A percentile compares a stretch with the other conserved stretches of the same genome.
phyloP scores from a whole-genome alignment of 1,284 basidiomycete genomes.

The Malassezia slooffiae region DNA sequence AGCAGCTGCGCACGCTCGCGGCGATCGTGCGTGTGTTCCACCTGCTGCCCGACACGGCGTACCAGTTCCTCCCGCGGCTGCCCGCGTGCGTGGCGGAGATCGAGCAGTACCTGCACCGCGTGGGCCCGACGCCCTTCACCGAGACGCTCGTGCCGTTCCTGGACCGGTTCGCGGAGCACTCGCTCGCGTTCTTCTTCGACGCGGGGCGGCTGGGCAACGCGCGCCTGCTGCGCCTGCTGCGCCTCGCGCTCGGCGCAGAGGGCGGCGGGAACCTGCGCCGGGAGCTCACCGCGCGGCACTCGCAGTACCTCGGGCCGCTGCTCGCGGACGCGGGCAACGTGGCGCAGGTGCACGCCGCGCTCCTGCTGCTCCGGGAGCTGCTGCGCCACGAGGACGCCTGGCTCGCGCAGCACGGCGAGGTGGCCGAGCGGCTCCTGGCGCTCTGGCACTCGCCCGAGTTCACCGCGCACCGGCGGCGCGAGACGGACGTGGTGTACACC shows the following conservation, averaged over 20 bases:
- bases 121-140: slow-evolving; percentile 81
- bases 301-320: slow-evolving; percentile 27
- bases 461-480: slow-evolving; percentile 25
- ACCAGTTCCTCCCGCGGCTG: slow-evolving; percentile 78
- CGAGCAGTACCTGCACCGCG: slow-evolving; percentile 80
- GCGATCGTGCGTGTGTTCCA: slow-evolving; percentile 94
- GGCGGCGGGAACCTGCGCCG: slow-evolving; percentile 29
- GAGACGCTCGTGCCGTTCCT: slow-evolving; percentile 83
- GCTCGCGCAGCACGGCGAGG: slow-evolving; percentile 51
- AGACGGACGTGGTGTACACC: slow-evolving; percentile 22
- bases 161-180: slow-evolving; percentile 75
- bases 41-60: slow-evolving; percentile 71
- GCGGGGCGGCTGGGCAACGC: slow-evolving; percentile 56
- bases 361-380: slow-evolving; percentile 69
- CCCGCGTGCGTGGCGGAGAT: slow-evolving; percentile 83
- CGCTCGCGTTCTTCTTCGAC: slow-evolving; percentile 68
- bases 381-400: slow-evolving; percentile 59
- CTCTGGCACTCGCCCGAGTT: slow-evolving; percentile 44
- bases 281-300: slow-evolving; percentile 22
- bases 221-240: slow-evolving; percentile 33
- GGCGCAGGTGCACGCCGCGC: slow-evolving; percentile 45
- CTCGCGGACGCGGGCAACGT: slow-evolving; percentile 24
- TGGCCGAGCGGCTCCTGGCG: slow-evolving; percentile 42
- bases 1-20: slow-evolving; percentile 83
- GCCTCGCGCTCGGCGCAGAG: slow-evolving; percentile 32